Percentiles rank a stretch among this genome's conserved stretches.
phyloP scores from a whole-genome alignment of 257 asterid genomes.

The Solanum megistacrolobum region DNA sequence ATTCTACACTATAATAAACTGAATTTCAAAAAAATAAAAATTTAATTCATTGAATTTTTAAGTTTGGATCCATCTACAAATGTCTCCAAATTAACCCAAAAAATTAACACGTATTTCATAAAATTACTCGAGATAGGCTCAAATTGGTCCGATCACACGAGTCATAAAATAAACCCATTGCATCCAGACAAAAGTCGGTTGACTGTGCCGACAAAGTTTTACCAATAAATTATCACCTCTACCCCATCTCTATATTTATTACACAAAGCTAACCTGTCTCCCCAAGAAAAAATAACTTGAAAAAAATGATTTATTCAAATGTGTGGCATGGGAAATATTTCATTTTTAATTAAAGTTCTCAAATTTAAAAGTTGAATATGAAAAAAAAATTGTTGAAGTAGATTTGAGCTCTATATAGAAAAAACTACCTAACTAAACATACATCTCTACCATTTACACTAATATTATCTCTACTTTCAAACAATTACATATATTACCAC shows the following conservation, averaged over 20 bases:
- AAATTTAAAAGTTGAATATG: too few species aligned
- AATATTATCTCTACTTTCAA: too few species aligned
- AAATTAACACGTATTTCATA: background rate
- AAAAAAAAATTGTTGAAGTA: rapidly evolving
- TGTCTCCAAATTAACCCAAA: rapidly evolving
- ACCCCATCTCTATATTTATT: background rate
- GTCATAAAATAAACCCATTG: background rate
- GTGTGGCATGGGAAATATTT: too few species aligned
- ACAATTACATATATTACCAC: too few species aligned
- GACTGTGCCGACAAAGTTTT: background rate
- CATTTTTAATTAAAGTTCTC: too few species aligned
- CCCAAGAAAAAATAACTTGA: background rate
- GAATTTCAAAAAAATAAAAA: background rate
- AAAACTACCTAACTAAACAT: too few species aligned
- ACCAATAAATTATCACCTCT: background rate
- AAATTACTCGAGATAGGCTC: background rate
- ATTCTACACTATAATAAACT: background rate
- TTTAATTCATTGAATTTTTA: background rate
- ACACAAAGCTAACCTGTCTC: background rate
- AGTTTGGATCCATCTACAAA: rapidly evolving
- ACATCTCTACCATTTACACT: too few species aligned
- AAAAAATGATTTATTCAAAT: background rate
- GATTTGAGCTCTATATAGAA: too few species aligned
- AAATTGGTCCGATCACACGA: background rate
- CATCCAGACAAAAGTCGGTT: background rate